Base-by-base conservation (phyloP, 805 yeast species). In the Zygotorulaspora danielsina region DNA sequence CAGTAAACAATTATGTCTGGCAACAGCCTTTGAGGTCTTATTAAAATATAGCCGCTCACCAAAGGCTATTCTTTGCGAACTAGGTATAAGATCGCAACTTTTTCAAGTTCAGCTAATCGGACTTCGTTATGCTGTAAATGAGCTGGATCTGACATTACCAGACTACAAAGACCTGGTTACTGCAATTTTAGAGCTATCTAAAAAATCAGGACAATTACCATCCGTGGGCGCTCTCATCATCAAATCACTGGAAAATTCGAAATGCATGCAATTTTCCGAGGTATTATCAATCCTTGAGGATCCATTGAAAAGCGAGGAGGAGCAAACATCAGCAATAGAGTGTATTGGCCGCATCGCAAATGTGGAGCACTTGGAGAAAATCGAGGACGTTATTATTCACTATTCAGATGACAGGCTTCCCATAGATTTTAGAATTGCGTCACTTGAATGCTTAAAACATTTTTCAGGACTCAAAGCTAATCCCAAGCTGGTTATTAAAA, bases 311-410 rank as follows among this genome's bases (percentile, higher is more conserved):
- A 69, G 72, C 31, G 79, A 75, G 40, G 73, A 70, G 19, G 59
- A 76, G n/a, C 66, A 62, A 41, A 61, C 73, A 13, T 63, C 75
- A 3, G 65, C 78, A 0, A 50, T 80, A 11, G 79, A 76, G 51
- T 65, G 75, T 1, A 53, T 78, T 8, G 84, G 85, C 0, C 58
- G 70, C 1, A 57, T 70, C 21, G 57, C 69, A 3, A 59, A 62
- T 1, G 34, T 38, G 3, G 53, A 47, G 4, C 40, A 38, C 1
- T 35, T 24, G 3, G 34, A 32, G 15, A 11, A 12, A 5, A 29
- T 45, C 5, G 54, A 53, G 42, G 29, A 21, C 2, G 26, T 38
- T 9, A 34, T 48, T 12, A 13, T 32, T 7, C 27, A 39, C 3
- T 44, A 44, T 32, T 38, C 51, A 0, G 19, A 39, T 10, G 64